Evolutionary conservation across 192 early-diverging fungal species (phyloP).

Genomic region (Coemansia sp.): DNA sequence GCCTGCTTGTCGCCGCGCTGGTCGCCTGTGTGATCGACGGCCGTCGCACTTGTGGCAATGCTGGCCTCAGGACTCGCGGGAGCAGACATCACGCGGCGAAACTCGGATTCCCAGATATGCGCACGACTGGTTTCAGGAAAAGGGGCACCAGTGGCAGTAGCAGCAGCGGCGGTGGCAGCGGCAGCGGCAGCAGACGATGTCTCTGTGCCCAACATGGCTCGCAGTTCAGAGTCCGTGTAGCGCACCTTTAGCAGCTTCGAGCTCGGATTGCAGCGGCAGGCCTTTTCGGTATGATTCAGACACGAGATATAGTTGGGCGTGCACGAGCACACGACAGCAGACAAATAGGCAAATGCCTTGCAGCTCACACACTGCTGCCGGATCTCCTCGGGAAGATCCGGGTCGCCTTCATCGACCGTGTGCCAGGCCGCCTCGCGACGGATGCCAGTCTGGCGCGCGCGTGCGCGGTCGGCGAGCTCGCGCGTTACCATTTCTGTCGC

Average conservation of each 20-base stretch:
- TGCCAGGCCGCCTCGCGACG: constrained; percentile 32
- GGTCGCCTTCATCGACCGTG: constrained; percentile 43
- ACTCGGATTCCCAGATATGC: constrained; percentile 47
- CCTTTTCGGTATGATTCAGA: constrained; percentile 58
- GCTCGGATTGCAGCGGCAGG: constrained; percentile 52
- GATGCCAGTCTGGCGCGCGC: constrained; percentile 18
- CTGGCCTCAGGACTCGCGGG: constrained; percentile 11
- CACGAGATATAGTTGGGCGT: constrained; percentile 62
- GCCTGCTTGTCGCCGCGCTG: neutral
- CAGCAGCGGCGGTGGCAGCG: too few species aligned
- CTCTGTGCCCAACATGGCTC: constrained; percentile 19
- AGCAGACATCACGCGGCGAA: constrained; percentile 45
- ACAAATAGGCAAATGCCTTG: constrained; percentile 71
- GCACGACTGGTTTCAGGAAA: constrained; percentile 17
- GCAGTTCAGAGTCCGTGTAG: constrained; percentile 54
- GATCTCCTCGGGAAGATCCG: constrained; percentile 56
- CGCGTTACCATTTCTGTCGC: constrained; percentile 54
- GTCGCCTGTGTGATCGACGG: neutral
- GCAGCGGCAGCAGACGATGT: neutral
- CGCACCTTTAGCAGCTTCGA: constrained; percentile 51
- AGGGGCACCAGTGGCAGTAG: too few species aligned
- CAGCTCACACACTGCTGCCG: constrained; percentile 68
- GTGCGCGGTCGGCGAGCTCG: constrained; percentile 56
- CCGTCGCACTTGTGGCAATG: neutral
- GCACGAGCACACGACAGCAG: constrained; percentile 61